Evolutionary conservation across 2,329 filamentous ascomycete genomes (phyloP), one percentile per base, ranked within the genome.

Genomic region (Biscogniauxia sp.): DNA sequence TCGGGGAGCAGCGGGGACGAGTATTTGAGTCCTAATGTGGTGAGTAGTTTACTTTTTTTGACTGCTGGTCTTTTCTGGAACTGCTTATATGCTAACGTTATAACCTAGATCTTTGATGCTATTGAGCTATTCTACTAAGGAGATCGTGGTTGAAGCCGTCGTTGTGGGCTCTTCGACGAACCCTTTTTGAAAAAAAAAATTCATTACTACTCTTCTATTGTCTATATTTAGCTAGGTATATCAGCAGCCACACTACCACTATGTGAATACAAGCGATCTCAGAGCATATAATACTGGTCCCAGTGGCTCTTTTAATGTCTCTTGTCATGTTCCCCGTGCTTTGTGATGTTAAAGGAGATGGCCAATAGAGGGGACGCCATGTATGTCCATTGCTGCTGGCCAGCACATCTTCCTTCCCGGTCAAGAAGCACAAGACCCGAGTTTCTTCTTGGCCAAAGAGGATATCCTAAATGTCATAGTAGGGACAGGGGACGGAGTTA

Each of bases 21-120:
- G 0, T 86, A 77, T 64, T 67, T 86, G 58, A 79, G 77, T 23
- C 82, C 84, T 0, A 86, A 82, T 62, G 71, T 75, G 55, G 72
- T 75, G 67, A 67, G 72, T 73, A 56, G 1, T 41, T 20, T 45
- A 5, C 15, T 45, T 2, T 26, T 15, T 11, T 19, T 13, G 9
- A 53, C 11, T 53, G 1, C 17, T 17, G 2, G 23, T 26, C 9
- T 26, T 9, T 25, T 6, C 6, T 37, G 1, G 8, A 4, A n/a
- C 25, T 20, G 20, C 49, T 20, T 51, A 63, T 52, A 55, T 54
- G 4, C 58, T 57, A 15, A 66, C 19, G 2, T 19, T 19, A n/a
- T 45, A 2, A 6, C 5, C 9, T 55, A 71, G 69, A 57, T 72
- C 54, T 67, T 71, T 20, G 71, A 73, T 19, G 68, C 71, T 25